These are phyloP conservation scores for Penicillium polonicum DNA, from an alignment of 2,329 filamentous ascomycete species.

Conservation along the genomic window DNA sequence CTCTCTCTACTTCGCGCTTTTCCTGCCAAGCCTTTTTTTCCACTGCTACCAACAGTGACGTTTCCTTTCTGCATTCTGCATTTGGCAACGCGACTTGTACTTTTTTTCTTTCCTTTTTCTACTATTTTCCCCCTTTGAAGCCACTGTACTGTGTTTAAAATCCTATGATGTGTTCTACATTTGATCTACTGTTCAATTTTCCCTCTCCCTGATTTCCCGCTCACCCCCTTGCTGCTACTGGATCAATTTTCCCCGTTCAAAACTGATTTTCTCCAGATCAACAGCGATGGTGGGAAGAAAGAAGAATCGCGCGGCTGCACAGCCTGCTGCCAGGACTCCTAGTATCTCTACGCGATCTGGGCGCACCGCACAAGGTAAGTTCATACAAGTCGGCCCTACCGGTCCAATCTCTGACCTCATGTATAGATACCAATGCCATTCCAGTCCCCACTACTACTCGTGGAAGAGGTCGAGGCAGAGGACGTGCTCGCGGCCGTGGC, in stretches of 20 bases:
- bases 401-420: slow-evolving; percentile 11
- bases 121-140: not conserved
- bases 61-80: slow-evolving; percentile 5
- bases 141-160: not conserved
- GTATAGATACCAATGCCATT: slow-evolving; percentile 16
- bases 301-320: slow-evolving; percentile 33
- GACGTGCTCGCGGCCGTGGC: slow-evolving; percentile 20
- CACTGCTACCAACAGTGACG: slow-evolving; percentile 1
- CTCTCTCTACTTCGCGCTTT: slow-evolving; percentile 2
- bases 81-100: slow-evolving; percentile 2
- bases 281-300: slow-evolving; percentile 40
- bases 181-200: not conserved
- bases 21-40: slow-evolving; percentile 6
- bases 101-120: not conserved
- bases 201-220: not conserved
- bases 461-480: slow-evolving; percentile 18
- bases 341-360: slow-evolving; percentile 20
- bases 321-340: slow-evolving; percentile 20
- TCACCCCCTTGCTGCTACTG: not conserved
- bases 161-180: not conserved
- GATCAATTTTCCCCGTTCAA: slow-evolving; percentile 5
- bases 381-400: not conserved
- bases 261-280: slow-evolving; percentile 13
- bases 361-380: slow-evolving; percentile 27
- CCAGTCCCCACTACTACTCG: slow-evolving; percentile 12